Evolutionary conservation across 2,329 filamentous ascomycete genomes (phyloP), one percentile per base, ranked within the genome.

Genomic region (Fusarium coffeatum): DNA sequence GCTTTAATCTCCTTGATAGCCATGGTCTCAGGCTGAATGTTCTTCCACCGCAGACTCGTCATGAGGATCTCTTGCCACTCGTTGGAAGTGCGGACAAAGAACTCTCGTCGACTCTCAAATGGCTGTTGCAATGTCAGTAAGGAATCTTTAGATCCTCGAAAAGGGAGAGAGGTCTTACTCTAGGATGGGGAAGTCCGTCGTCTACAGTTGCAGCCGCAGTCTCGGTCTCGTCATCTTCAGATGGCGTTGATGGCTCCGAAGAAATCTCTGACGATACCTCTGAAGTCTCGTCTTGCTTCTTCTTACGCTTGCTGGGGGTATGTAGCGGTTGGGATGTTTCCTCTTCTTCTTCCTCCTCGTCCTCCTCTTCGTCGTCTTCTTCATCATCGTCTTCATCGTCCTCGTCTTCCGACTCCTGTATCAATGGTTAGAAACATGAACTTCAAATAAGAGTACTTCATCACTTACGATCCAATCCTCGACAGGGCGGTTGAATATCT

Each of bases 31-130:
- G 88, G 87, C 69, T 89, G 87, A 46, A 89, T 83, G 34, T 88
- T 88, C 79, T 90, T 90, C 83, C 88, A 90, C 66, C 90, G 88
- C 62, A 96, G 82, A 70, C 87, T 90, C 3, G 91, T 91, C 82
- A 98, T 89, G 40, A 97, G 85, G 16, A 94, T 83, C 69, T 94
- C 92, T 79, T 98, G 95, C 96, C 96, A 99, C 71, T 94, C 92
- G 64, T 90, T 90, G 1, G 92, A 92, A 1, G 94, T 97, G 46
- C 96, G 89, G 18, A 88, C 88, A 82, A 97, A 98, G 86, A 98
- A 99, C 50, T 97, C 96, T 49, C 94, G 90, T 43, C 97, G 87
- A 3, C 90, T 90, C 78, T 99, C 96, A 75, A 99, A 99, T 0
- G 94, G 93, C 75, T 94, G 83, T 30, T 23, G n/a, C 50, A 12